These are phyloP conservation scores for Termitomyces sp. DNA, from an alignment of 768 basidiomycete genomes.

Conservation along the genomic window DNA sequence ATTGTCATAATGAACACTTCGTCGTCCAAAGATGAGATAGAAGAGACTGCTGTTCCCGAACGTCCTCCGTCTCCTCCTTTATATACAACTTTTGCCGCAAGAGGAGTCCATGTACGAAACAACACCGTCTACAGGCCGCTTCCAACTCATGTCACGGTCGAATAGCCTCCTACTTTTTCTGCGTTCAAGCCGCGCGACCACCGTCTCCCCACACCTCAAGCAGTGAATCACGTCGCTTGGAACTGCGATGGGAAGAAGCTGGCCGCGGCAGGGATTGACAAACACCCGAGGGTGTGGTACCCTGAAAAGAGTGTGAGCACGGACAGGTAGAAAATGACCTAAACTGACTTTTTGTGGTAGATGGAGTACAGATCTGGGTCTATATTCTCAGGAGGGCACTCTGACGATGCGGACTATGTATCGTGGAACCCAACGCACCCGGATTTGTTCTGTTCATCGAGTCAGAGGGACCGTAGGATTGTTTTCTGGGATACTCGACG, in stretches of 20 bases:
- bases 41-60: slow-evolving; percentile 53
- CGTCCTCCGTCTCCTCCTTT: slow-evolving; percentile 70
- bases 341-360: slow-evolving; percentile 29
- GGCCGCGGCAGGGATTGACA: slow-evolving; percentile 81
- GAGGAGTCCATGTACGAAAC: slow-evolving; percentile 69
- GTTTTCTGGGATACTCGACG: slow-evolving; percentile 87
- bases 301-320: slow-evolving; percentile 72
- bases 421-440: slow-evolving; percentile 87
- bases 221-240: slow-evolving; percentile 80
- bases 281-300: slow-evolving; percentile 69
- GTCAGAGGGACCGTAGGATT: slow-evolving; percentile 69
- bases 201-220: slow-evolving; percentile 57
- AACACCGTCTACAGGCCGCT: slow-evolving; percentile 10
- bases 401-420: slow-evolving; percentile 77
- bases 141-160: slow-evolving; percentile 13
- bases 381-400: slow-evolving; percentile 66
- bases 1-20: slow-evolving; percentile 14
- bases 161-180: slow-evolving; percentile 73
- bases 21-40: slow-evolving; percentile 46
- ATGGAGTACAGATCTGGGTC: slow-evolving; percentile 69
- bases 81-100: slow-evolving; percentile 64
- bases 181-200: slow-evolving; percentile 78
- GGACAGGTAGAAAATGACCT: background rate
- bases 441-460: slow-evolving; percentile 77
- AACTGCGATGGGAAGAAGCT: slow-evolving; percentile 80